Evolutionary conservation across 805 yeast species (phyloP).

Genomic region (Saccharomycopsis sp.): DNA sequence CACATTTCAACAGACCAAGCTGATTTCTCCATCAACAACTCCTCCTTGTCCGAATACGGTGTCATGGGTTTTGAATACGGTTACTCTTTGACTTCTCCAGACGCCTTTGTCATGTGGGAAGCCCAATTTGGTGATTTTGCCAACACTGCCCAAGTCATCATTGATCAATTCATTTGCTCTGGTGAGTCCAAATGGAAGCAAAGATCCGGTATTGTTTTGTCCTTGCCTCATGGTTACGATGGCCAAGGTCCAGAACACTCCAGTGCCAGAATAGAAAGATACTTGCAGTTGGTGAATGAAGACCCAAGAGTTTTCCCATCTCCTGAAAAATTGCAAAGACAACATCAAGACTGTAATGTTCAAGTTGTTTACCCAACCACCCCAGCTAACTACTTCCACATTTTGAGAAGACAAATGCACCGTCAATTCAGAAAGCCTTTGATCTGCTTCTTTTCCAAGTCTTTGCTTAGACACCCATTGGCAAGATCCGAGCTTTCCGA

Average conservation of each 20-base stretch:
- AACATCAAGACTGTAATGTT: constrained; percentile 97
- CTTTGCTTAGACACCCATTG: constrained; percentile 91
- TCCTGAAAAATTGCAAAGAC: constrained; percentile 81
- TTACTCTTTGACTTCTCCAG: constrained; percentile 95
- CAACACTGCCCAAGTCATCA: constrained; percentile 95
- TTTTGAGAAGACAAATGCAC: constrained; percentile 97
- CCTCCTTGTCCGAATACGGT: constrained; percentile 97
- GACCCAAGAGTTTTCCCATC: constrained; percentile 93
- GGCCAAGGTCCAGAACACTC: constrained; percentile 99
- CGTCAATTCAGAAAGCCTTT: constrained; percentile 96
- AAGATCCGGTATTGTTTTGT: constrained; percentile 91
- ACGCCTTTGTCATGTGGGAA: constrained; percentile 96
- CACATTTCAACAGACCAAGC: constrained; percentile 74
- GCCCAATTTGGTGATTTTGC: constrained; percentile 99
- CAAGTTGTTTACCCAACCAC: constrained; percentile 98
- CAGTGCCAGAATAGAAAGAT: constrained; percentile 94
- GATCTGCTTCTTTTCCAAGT: constrained; percentile 81
- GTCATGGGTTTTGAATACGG: constrained; percentile 99
- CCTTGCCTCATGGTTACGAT: constrained; percentile 98
- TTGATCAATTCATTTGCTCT: constrained; percentile 93
- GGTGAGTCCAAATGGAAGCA: constrained; percentile 99
- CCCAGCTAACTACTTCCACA: constrained; percentile 93
- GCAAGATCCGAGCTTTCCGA: constrained; percentile 81
- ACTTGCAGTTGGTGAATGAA: constrained; percentile 90
- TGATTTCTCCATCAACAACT: constrained; percentile 81